These are phyloP conservation scores for Anaeromyces robustus DNA, from an alignment of 192 early-diverging fungal genomes.

Conservation along the genomic window DNA sequence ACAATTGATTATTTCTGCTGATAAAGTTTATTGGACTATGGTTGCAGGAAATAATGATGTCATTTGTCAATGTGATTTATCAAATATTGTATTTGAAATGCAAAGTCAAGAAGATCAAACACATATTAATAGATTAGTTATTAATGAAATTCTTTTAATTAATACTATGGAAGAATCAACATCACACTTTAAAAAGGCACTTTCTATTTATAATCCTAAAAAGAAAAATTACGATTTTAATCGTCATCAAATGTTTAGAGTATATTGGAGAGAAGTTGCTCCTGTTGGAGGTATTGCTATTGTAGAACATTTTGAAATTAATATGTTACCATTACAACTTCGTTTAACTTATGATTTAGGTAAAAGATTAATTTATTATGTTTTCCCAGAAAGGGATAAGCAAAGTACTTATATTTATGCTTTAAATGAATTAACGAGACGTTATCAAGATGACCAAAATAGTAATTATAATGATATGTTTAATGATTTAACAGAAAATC, in stretches of 20 bases:
- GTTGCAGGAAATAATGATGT: background rate
- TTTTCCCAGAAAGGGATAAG: conserved; percentile 51
- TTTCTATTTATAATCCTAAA: conserved; percentile 22
- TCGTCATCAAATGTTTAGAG: conserved; percentile 75
- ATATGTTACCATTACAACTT: conserved; percentile 64
- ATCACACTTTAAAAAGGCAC: conserved; percentile 17
- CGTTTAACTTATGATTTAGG: conserved; percentile 71
- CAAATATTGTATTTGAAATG: background rate
- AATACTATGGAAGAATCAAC: background rate
- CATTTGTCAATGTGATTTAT: background rate
- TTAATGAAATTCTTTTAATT: background rate
- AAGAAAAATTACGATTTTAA: conserved; percentile 17
- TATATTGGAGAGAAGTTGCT: conserved; percentile 60
- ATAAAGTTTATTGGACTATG: background rate
- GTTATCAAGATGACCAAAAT: background rate
- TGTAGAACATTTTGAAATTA: conserved; percentile 79
- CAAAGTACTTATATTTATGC: background rate
- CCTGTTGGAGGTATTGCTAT: conserved; percentile 88
- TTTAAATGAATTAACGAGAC: background rate
- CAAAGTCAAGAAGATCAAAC: background rate
- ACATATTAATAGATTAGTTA: background rate
- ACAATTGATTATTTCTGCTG: background rate
- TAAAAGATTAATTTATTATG: conserved; percentile 54
- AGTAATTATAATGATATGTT: background rate
- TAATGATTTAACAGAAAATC: background rate